A percentile compares a stretch with the other conserved stretches of the same genome.
Evolutionary conservation across 345 rosid species (phyloP).

Genomic region (Corchorus olitorius): DNA sequence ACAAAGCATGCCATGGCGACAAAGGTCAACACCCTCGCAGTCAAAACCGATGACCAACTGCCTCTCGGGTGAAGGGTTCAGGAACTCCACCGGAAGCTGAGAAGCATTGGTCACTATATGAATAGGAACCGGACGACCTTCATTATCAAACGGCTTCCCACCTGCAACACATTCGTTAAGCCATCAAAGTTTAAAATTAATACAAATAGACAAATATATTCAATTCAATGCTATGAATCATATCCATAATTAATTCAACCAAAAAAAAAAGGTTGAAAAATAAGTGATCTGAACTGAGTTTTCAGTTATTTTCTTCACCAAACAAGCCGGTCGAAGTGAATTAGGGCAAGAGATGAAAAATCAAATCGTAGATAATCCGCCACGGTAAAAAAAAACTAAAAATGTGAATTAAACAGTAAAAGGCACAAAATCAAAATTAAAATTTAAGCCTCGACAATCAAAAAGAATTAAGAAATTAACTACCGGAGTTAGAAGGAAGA

Average conservation of each 20-base stretch:
- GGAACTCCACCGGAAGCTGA: conserved; percentile 81
- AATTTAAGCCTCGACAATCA: not conserved
- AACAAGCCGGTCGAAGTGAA: not conserved
- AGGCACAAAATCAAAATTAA: not conserved
- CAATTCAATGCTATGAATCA: not conserved
- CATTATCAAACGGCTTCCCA: conserved; percentile 48
- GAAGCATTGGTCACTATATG: conserved; percentile 63
- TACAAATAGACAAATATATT: not conserved
- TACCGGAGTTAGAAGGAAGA: conserved; percentile 50
- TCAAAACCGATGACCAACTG: conserved; percentile 81
- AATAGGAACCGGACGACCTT: conserved; percentile 59
- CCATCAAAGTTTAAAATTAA: not conserved
- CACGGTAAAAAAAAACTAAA: not conserved
- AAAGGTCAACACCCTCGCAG: conserved; percentile 91
- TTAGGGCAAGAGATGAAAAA: not conserved
- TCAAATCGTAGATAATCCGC: not conserved
- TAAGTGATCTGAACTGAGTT: conserved; percentile 3
- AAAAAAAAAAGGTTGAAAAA: not conserved
- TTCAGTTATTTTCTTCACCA: not conserved
- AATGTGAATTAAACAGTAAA: not conserved
- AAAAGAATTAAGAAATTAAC: not conserved
- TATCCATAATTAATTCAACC: not conserved
- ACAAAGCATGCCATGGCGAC: conserved; percentile 82
- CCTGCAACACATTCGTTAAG: conserved; percentile 31
- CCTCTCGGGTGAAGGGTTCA: conserved; percentile 65